Evolutionary conservation across 2,329 filamentous ascomycete genomes (phyloP).

Genomic region (Aspergillus japonicus): DNA sequence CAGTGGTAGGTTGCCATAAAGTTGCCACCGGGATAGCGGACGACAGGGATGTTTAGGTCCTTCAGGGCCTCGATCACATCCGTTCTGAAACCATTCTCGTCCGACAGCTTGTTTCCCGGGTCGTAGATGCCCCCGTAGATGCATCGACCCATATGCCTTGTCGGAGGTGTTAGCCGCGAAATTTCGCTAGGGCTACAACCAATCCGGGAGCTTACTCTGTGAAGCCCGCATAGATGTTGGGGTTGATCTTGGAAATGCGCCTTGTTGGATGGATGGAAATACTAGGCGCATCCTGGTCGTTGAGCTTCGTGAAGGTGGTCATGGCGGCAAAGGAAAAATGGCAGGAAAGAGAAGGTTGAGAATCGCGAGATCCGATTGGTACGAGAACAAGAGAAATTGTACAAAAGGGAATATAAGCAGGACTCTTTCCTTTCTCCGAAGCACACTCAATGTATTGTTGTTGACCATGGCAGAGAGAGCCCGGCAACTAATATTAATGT

Average conservation of each 20-base stretch:
- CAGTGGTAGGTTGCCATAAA: constrained; percentile 85
- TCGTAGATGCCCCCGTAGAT: constrained; percentile 87
- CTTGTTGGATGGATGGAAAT: constrained; percentile 66
- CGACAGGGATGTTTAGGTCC: constrained; percentile 72
- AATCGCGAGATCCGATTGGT: constrained; percentile 11
- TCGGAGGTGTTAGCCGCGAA: constrained; percentile 15
- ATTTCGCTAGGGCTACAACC: not conserved
- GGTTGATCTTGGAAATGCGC: constrained; percentile 70
- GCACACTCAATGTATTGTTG: constrained; percentile 5
- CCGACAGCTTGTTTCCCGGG: constrained; percentile 69
- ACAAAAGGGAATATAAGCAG: constrained; percentile 4
- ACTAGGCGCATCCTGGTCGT: constrained; percentile 59
- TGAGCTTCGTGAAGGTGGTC: constrained; percentile 71
- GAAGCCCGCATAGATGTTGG: constrained; percentile 81
- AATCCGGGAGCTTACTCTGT: constrained; percentile 63
- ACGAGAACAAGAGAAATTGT: not conserved
- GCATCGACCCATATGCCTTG: constrained; percentile 81
- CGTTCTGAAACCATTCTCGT: constrained; percentile 71
- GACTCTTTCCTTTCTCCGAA: not conserved
- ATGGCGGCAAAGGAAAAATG: constrained; percentile 44
- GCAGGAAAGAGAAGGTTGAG: not conserved
- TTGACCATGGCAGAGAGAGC: constrained; percentile 6
- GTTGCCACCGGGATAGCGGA: constrained; percentile 80
- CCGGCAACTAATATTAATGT: constrained; percentile 21
- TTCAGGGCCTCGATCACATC: constrained; percentile 73